phyloP scores from a whole-genome alignment of 805 yeast species.

The Gaillardinia entomophila region DNA sequence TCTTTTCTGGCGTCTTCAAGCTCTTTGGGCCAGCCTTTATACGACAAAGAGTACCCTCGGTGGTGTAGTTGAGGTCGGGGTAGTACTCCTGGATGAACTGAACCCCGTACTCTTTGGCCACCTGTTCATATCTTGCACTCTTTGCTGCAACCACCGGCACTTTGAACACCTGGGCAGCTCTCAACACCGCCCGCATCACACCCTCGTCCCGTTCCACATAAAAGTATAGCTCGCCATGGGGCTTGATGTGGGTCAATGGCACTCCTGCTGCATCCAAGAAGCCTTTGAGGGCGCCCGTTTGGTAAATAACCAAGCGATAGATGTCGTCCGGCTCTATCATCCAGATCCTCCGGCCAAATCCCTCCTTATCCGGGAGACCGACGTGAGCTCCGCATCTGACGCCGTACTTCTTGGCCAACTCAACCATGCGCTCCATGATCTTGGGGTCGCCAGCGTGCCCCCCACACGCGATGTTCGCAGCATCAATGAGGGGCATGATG shows the following conservation, averaged over 20 bases:
- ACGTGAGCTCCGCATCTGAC: slow-evolving; percentile 37
- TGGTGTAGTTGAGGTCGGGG: slow-evolving; percentile 27
- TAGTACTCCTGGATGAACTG: slow-evolving; percentile 32
- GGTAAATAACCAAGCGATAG: slow-evolving; percentile 28
- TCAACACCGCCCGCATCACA: slow-evolving; percentile 28
- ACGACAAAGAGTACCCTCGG: slow-evolving; percentile 19
- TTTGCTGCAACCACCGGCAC: slow-evolving; percentile 35
- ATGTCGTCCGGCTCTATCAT: slow-evolving; percentile 30
- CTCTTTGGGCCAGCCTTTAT: slow-evolving; percentile 20
- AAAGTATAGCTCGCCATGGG: slow-evolving; percentile 35
- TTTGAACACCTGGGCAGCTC: slow-evolving; percentile 27
- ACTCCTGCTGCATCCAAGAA: slow-evolving; percentile 30
- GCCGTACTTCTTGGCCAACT: slow-evolving; percentile 24
- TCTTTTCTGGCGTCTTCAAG: slow-evolving; percentile 23
- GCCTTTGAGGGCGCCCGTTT: slow-evolving; percentile 34
- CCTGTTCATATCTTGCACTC: slow-evolving; percentile 18
- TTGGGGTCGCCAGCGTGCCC: slow-evolving; percentile 36
- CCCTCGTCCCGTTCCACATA: slow-evolving; percentile 29
- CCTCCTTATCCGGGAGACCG: slow-evolving; percentile 32
- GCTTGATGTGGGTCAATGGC: slow-evolving; percentile 26
- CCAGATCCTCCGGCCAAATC: slow-evolving; percentile 35
- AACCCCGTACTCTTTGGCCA: slow-evolving; percentile 24
- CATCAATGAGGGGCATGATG: slow-evolving; percentile 32
- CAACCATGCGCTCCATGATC: slow-evolving; percentile 28
- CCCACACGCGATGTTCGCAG: slow-evolving; percentile 38